Evolutionary conservation across 495 filamentous ascomycete species (phyloP).

Genomic region (Podospora conica): DNA sequence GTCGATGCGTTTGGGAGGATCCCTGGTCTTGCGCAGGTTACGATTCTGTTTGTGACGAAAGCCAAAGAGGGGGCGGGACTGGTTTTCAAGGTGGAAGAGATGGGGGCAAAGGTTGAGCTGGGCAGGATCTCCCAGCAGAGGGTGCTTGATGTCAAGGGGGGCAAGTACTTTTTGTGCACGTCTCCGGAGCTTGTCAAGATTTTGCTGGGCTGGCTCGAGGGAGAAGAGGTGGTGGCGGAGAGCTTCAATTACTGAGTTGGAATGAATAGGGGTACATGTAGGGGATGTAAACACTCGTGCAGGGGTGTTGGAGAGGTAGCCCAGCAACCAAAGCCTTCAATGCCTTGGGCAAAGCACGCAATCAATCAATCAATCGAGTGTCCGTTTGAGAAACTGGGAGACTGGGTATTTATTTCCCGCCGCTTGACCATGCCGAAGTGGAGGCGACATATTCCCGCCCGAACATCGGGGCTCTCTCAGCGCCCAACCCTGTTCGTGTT

Average conservation of each 20-base stretch:
- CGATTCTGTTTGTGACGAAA: slow-evolving; percentile 57
- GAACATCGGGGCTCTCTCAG: not conserved
- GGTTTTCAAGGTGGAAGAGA: slow-evolving; percentile 23
- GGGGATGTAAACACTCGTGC: not conserved
- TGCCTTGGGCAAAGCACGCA: too few species aligned
- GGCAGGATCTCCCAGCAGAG: slow-evolving; percentile 53
- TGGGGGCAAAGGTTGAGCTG: slow-evolving; percentile 39
- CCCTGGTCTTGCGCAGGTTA: slow-evolving; percentile 43
- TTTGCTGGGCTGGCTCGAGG: slow-evolving; percentile 57
- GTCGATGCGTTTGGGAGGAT: slow-evolving; percentile 51
- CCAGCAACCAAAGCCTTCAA: not conserved
- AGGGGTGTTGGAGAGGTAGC: not conserved
- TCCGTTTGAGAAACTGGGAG: too few species aligned
- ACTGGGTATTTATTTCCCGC: not conserved
- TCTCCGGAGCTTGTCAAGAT: slow-evolving; percentile 49
- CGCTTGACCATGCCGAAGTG: not conserved
- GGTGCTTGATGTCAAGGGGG: slow-evolving; percentile 39
- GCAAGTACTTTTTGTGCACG: slow-evolving; percentile 65
- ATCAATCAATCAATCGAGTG: too few species aligned
- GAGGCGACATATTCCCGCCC: not conserved
- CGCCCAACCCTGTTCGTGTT: not conserved
- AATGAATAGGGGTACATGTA: not conserved
- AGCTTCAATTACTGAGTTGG: slow-evolving; percentile 59
- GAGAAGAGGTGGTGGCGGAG: slow-evolving; percentile 58
- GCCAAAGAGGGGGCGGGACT: slow-evolving; percentile 14